Base-by-base conservation (phyloP, 805 yeast genomes). In the Wickerhamiella dianesei region DNA sequence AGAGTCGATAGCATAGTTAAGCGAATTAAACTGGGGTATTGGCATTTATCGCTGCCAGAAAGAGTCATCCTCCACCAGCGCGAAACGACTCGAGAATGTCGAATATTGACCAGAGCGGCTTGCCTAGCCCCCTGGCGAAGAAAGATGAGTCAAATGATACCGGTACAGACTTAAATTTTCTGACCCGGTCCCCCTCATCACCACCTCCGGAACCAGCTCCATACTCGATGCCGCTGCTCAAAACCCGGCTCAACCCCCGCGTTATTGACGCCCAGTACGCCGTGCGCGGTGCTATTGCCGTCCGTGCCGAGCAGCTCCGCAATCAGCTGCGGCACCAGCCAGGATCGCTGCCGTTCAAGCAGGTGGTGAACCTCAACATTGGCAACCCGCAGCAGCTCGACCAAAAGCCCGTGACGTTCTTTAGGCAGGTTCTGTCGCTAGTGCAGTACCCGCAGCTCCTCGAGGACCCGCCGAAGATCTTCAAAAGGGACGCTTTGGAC, bases 351-450 rank as follows among this genome's bases (percentile, higher is more conserved):
- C 94, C 95, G 0, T 92, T 87, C 60, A 66, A 74, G 40, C 68
- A 74, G 50, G 83, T 92, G 57, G 82, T 94, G 61, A 80, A 77
- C 58, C 92, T 96, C 53, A 92, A 92, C 62, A 92, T 92, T 52
- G 99, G 99, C 25, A 92, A 92, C 62, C 99, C 99, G 2, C 99
- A 92, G 65, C 97, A 89, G 63, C 72, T 92, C 60, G 89, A 86
- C 56, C 99, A 92, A 64, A 74, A 79, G 58, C 98, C 99, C 1
- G 71, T 92, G 56, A 84, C 95, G n/a, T 92, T 92, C 70, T 88
- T 86, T 65, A 75, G 99, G 57, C 94, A 88, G 62, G 95, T 88
- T 3, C 68, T 89, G 50, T 76, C 96, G 0, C 64, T 88, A 40
- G 67, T 89, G 56, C 96, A 92, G 66, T 82, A 84, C 62, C 97